Conservation (phyloP, 2,329 filamentous ascomycete genomes). For the Ceratocystiopsis brevicomis region DNA sequence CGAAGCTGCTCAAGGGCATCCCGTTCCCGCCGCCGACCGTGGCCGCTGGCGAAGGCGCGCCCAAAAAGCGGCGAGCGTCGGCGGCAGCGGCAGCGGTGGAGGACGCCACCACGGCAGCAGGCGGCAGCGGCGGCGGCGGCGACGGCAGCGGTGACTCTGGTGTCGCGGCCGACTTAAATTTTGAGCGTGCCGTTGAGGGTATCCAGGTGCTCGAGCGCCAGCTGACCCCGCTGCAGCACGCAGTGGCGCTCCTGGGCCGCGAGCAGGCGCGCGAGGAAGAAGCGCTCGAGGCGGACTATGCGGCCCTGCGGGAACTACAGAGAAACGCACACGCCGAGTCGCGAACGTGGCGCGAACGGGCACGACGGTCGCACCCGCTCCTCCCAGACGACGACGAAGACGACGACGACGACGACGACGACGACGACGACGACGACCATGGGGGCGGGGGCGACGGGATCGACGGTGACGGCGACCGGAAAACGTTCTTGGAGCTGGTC, state of each 20-base stretch:
- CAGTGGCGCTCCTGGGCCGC: conserved; percentile 37
- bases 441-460: too few relatives aligned
- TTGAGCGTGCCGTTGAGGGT: conserved; percentile 44
- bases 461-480: not conserved
- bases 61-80: too few relatives aligned
- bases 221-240: conserved; percentile 43
- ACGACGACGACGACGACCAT: not conserved
- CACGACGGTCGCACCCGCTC: conserved; percentile 30
- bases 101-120: too few relatives aligned
- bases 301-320: conserved; percentile 30
- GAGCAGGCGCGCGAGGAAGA: conserved; percentile 39
- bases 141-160: conserved; percentile 18
- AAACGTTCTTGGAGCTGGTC: not conserved
- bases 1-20: conserved; percentile 38
- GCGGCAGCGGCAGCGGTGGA: too few relatives aligned
- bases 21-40: conserved; percentile 40
- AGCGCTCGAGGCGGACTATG: conserved; percentile 37
- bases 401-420: not conserved
- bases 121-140: not conserved
- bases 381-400: conserved; percentile 16
- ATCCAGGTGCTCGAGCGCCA: conserved; percentile 35
- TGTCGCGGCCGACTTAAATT: conserved; percentile 42
- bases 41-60: too few relatives aligned
- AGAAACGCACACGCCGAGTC: conserved; percentile 36
- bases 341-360: conserved; percentile 28